Conservation (phyloP, 352 stramenopile genomes). For the Pythium rhizo-oryzae region DNA sequence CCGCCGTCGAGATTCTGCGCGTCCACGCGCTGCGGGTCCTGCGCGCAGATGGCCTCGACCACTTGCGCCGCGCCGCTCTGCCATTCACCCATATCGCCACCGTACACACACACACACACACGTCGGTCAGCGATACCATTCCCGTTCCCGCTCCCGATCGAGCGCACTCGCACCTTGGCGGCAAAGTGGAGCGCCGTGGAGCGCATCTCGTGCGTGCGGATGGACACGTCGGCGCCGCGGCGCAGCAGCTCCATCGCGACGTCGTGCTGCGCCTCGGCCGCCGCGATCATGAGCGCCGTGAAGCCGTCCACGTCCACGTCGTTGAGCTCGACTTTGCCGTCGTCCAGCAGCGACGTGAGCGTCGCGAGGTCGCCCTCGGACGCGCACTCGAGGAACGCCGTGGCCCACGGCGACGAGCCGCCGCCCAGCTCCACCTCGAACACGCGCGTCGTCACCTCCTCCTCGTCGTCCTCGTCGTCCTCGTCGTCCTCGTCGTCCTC, state of each 20-base stretch:
- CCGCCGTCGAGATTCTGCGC: slow-evolving; percentile 71
- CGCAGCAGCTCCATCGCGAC: slow-evolving; percentile 61
- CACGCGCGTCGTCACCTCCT: slow-evolving; percentile 62
- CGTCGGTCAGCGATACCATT: background rate
- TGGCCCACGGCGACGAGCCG: slow-evolving; percentile 53
- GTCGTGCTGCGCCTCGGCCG: slow-evolving; percentile 64
- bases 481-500: slow-evolving; percentile 9
- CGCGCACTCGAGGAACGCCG: slow-evolving; percentile 73
- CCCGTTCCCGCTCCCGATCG: background rate
- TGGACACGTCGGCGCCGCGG: slow-evolving; percentile 58
- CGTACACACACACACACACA: background rate
- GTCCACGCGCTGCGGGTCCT: slow-evolving; percentile 59
- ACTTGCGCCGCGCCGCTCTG: slow-evolving; percentile 71
- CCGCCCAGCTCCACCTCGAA: slow-evolving; percentile 68
- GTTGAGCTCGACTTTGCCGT: slow-evolving; percentile 56
- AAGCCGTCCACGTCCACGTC: slow-evolving; percentile 86
- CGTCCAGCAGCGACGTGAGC: slow-evolving; percentile 65
- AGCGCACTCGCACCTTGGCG: slow-evolving; percentile 50
- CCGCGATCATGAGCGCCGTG: slow-evolving; percentile 83
- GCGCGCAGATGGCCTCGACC: slow-evolving; percentile 68
- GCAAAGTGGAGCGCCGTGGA: slow-evolving; percentile 82
- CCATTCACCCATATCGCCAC: background rate
- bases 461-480: slow-evolving; percentile 37
- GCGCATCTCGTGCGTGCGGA: slow-evolving; percentile 72
- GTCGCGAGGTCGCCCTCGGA: slow-evolving; percentile 69